These are phyloP conservation scores for grape (Vitis vinifera) DNA, from an alignment of 164 flowering plant species.

Conservation along the genomic window ASM3070453v1 NC_081813.1:22208001-22208500, in stretches of 20 bases:
- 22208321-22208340: slow-evolving; percentile 93
- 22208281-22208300: slow-evolving; percentile 96
- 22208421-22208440: too few relatives aligned
- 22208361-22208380: neutral
- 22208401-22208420: too few relatives aligned
- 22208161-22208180: neutral
- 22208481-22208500: too few relatives aligned
- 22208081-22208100: too few relatives aligned
- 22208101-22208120: too few relatives aligned
- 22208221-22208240: neutral
- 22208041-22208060: too few relatives aligned
- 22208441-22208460: neutral
- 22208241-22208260: slow-evolving; percentile 81
- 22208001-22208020: neutral
- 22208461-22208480: too few relatives aligned
- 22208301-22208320: slow-evolving; percentile 99
- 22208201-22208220: neutral
- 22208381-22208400: too few relatives aligned
- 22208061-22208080: too few relatives aligned
- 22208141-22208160: neutral
- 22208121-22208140: too few relatives aligned
- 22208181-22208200: neutral
- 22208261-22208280: slow-evolving; percentile 90
- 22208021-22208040: neutral
- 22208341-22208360: slow-evolving; percentile 7